These are phyloP conservation scores for Leccinum disarticulatum DNA, from an alignment of 768 basidiomycete genomes.

Conservation along the genomic window DNA sequence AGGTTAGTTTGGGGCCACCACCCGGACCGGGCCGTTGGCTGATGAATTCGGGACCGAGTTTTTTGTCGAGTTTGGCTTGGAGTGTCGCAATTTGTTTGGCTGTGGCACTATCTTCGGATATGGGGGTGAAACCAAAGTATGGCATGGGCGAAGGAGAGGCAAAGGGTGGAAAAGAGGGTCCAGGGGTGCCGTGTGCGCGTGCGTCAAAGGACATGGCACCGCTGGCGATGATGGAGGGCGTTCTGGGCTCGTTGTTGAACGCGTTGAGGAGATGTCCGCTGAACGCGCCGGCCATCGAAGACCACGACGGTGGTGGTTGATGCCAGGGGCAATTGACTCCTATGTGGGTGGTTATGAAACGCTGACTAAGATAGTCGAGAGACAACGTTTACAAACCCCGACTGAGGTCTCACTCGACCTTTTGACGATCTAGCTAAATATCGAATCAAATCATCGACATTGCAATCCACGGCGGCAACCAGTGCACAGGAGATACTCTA, in stretches of 20 bases:
- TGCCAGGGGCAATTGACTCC: slow-evolving; percentile 1
- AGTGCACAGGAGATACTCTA: no score
- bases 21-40: slow-evolving; percentile 87
- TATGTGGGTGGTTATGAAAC: no score
- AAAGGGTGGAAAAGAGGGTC: slow-evolving; percentile 5
- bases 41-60: slow-evolving; percentile 92
- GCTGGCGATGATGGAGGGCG: slow-evolving; percentile 41
- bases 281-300: slow-evolving; percentile 56
- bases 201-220: slow-evolving; percentile 65
- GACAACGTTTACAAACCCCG: no score
- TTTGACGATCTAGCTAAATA: no score
- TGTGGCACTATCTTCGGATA: slow-evolving; percentile 61
- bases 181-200: slow-evolving; percentile 47
- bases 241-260: slow-evolving; percentile 31
- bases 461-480: no score
- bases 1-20: slow-evolving; percentile 84
- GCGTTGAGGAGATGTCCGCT: slow-evolving; percentile 58
- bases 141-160: slow-evolving; percentile 2
- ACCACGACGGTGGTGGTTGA: slow-evolving; percentile 11
- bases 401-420: no score
- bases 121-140: slow-evolving; percentile 5
- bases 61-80: slow-evolving; percentile 80
- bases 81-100: slow-evolving; percentile 59
- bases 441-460: no score
- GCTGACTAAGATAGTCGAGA: no score